Percentiles rank a stretch among this genome's conserved stretches.
Conservation (phyloP, 495 filamentous ascomycete species). For the Xylaria curta region DNA sequence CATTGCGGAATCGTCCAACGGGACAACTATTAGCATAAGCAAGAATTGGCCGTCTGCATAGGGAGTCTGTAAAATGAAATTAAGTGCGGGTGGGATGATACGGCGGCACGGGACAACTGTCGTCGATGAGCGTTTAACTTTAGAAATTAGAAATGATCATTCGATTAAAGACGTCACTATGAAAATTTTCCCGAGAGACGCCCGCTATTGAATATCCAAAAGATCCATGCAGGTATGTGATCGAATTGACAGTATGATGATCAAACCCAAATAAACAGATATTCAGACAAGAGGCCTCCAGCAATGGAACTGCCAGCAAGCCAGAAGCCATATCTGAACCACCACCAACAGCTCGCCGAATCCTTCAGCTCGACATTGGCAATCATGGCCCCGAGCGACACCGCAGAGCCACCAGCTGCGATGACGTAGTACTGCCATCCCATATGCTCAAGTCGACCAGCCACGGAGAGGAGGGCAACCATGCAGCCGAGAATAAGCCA, state of each 20-base stretch:
- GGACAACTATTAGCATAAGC: conserved; percentile 18
- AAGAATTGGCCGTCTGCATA: conserved; percentile 29
- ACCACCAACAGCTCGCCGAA: conserved; percentile 47
- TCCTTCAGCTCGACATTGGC: conserved; percentile 45
- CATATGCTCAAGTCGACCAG: conserved; percentile 37
- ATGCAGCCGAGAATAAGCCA: conserved; percentile 37
- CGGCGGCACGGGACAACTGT: not conserved
- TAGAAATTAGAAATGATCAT: not conserved
- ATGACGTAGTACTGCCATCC: conserved; percentile 37
- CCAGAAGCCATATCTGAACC: conserved; percentile 49
- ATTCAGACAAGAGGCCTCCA: conserved; percentile 42
- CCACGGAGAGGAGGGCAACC: conserved; percentile 33
- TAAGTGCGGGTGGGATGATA: conserved; percentile 4
- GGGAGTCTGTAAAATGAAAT: not conserved
- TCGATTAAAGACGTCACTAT: not conserved
- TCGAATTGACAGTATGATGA: conserved; percentile 3
- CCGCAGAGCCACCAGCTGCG: conserved; percentile 36
- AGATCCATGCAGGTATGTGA: not conserved
- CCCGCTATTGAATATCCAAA: conserved; percentile 1
- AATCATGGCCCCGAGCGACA: conserved; percentile 47
- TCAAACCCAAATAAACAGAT: conserved; percentile 21
- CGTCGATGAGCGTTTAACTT: not conserved
- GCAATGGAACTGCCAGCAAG: conserved; percentile 42
- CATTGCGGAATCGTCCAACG: conserved; percentile 25
- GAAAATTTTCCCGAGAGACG: not conserved